Percentiles rank a stretch among this genome's conserved stretches.
Evolutionary conservation across 768 basidiomycete genomes (phyloP).

Genomic region (Fomitopsis pulvina): DNA sequence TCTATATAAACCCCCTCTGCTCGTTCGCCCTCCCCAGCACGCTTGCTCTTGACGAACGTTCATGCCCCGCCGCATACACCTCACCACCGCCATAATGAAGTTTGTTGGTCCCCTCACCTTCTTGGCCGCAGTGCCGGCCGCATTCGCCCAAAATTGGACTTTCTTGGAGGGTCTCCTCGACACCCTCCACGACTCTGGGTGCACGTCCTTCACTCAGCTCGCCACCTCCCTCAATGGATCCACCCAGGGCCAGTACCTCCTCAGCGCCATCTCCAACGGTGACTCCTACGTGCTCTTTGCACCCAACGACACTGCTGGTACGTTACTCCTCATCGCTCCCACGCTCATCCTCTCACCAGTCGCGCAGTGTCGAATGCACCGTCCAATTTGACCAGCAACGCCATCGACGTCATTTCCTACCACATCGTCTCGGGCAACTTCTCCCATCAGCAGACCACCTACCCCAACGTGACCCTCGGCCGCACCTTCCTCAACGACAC

Average conservation of each 20-base stretch:
- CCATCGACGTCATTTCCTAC: conserved; percentile 49
- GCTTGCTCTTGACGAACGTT: too few species aligned
- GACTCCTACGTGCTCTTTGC: conserved; percentile 47
- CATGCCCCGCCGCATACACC: background rate
- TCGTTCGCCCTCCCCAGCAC: too few species aligned
- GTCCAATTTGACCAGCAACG: conserved; percentile 27
- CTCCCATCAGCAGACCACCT: conserved; percentile 32
- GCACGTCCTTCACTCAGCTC: conserved; percentile 35
- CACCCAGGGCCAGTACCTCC: conserved; percentile 34
- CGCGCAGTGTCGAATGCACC: conserved; percentile 24
- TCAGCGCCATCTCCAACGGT: conserved; percentile 36
- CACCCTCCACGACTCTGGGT: conserved; percentile 32
- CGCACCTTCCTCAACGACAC: conserved; percentile 54
- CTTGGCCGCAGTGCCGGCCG: conserved; percentile 17
- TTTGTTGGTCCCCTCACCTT: background rate
- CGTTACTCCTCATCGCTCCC: conserved; percentile 14
- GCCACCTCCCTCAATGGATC: conserved; percentile 38
- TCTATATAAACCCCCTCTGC: too few species aligned
- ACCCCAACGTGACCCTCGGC: conserved; percentile 56
- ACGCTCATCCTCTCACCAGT: background rate
- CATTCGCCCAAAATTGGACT: conserved; percentile 26
- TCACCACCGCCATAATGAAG: background rate
- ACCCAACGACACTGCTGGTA: conserved; percentile 50
- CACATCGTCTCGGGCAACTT: conserved; percentile 52
- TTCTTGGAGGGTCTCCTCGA: conserved; percentile 27